Conservation (phyloP, 306 rosid species). For the Prunus kanzakura region DNA sequence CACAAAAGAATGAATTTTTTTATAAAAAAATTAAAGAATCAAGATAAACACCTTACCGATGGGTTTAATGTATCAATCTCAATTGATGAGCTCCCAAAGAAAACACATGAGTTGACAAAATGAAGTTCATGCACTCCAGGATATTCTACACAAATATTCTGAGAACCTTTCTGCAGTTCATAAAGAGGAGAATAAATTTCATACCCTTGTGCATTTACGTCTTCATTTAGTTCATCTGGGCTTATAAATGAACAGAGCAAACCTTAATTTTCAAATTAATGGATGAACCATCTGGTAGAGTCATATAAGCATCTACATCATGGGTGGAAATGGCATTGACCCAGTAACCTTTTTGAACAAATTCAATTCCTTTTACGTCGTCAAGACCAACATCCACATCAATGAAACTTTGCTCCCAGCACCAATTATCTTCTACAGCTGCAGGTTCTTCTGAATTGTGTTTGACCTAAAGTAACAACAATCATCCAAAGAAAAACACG, state of each 20-base stretch:
- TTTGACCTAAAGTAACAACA: slow-evolving; percentile 59
- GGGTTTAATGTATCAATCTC: slow-evolving; percentile 64
- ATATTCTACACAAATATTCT: slow-evolving; percentile 66
- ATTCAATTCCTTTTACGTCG: slow-evolving; percentile 62
- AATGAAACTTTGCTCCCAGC: slow-evolving; percentile 79
- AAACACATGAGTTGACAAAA: slow-evolving; percentile 75
- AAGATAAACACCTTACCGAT: slow-evolving; percentile 44
- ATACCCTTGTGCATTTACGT: slow-evolving; percentile 12
- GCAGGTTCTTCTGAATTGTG: slow-evolving; percentile 46
- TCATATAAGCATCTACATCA: slow-evolving; percentile 71
- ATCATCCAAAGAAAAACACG: slow-evolving; percentile 8
- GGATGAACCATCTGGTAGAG: slow-evolving; percentile 65
- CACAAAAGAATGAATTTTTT: not conserved
- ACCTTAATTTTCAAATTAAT: slow-evolving; percentile 73
- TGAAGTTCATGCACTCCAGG: slow-evolving; percentile 90
- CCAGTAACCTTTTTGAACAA: slow-evolving; percentile 90
- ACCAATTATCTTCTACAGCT: slow-evolving; percentile 73
- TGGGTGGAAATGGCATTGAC: slow-evolving; percentile 78
- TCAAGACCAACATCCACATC: slow-evolving; percentile 77
- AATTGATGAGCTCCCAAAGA: slow-evolving; percentile 82
- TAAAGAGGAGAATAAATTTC: slow-evolving; percentile 27
- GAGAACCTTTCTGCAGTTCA: slow-evolving; percentile 90
- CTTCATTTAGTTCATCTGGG: slow-evolving; percentile 16
- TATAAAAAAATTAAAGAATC: slow-evolving; percentile 1
- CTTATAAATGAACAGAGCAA: slow-evolving; percentile 15